A percentile compares a stretch with the other conserved stretches of the same genome.
phyloP scores from a whole-genome alignment of 1,284 basidiomycete genomes.

The Fomitopsis pinicola region DNA sequence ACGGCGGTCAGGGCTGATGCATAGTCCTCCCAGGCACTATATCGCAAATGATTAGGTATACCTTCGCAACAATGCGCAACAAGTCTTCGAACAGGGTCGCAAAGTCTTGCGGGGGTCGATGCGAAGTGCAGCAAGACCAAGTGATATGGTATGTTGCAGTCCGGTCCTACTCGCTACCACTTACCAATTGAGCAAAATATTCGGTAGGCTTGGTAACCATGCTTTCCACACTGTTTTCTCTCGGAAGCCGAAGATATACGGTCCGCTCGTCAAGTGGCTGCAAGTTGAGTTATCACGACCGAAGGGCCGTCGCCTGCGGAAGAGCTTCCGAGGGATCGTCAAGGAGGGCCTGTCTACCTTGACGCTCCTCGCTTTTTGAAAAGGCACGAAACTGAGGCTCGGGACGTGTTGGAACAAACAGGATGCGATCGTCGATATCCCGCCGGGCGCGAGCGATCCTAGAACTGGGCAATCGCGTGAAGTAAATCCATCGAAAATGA shows the following conservation, averaged over 20 bases:
- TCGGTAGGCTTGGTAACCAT: constrained; percentile 71
- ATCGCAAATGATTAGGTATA: constrained; percentile 52
- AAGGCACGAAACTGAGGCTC: too few species aligned
- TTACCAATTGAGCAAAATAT: background rate
- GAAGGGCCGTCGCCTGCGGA: constrained; percentile 36
- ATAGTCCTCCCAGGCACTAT: constrained; percentile 43
- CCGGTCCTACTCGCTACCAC: constrained; percentile 20
- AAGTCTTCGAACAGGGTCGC: constrained; percentile 44
- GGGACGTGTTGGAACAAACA: too few species aligned
- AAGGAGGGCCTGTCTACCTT: constrained; percentile 36
- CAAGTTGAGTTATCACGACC: constrained; percentile 44
- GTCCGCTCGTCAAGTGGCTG: constrained; percentile 42
- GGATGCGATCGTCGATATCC: too few species aligned
- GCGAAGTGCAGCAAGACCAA: constrained; percentile 43
- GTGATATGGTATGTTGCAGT: constrained; percentile 56
- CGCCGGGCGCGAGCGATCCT: too few species aligned
- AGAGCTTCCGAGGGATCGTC: constrained; percentile 43
- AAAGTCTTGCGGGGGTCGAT: constrained; percentile 31
- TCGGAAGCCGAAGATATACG: constrained; percentile 49
- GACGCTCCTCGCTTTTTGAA: constrained; percentile 10
- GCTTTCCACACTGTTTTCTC: constrained; percentile 70
- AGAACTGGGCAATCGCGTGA: too few species aligned
- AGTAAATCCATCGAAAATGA: too few species aligned
- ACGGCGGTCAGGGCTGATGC: background rate
- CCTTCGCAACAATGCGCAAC: constrained; percentile 47